phyloP scores from a whole-genome alignment of 2,329 filamentous ascomycete species.

The Drechslerella coelobrocha region DNA sequence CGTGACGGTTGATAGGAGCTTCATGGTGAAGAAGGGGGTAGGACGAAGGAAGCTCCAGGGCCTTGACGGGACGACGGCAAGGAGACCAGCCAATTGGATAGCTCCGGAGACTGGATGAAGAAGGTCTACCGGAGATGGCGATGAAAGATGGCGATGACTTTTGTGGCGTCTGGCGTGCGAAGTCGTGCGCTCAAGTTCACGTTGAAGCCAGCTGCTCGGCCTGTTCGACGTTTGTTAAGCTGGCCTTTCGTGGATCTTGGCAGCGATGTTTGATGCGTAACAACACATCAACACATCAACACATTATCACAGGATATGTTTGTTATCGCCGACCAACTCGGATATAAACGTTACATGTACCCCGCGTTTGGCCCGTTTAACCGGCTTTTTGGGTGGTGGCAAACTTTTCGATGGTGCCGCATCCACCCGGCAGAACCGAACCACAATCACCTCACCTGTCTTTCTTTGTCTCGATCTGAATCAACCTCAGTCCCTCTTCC shows the following conservation, averaged over 20 bases:
- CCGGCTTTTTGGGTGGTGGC: constrained; percentile 5
- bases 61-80: background rate
- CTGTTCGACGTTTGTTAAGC: constrained; percentile 36
- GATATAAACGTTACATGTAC: constrained; percentile 16
- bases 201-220: constrained; percentile 25
- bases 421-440: constrained; percentile 20
- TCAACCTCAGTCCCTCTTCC: constrained; percentile 17
- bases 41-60: constrained; percentile 19
- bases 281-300: constrained; percentile 17
- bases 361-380: constrained; percentile 15
- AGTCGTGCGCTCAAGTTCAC: constrained; percentile 24
- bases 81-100: constrained; percentile 25
- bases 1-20: constrained; percentile 40
- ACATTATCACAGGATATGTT: background rate
- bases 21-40: constrained; percentile 33
- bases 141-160: constrained; percentile 12
- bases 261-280: constrained; percentile 8
- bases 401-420: constrained; percentile 31
- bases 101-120: constrained; percentile 7
- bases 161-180: constrained; percentile 28
- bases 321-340: constrained; percentile 12
- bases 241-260: constrained; percentile 39
- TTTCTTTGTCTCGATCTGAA: constrained; percentile 3
- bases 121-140: background rate
- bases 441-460: constrained; percentile 49